Percentiles rank a stretch among this genome's conserved stretches.
Conservation (phyloP, 805 yeast genomes). For the Cyberlindnera samutprakarnensis region DNA sequence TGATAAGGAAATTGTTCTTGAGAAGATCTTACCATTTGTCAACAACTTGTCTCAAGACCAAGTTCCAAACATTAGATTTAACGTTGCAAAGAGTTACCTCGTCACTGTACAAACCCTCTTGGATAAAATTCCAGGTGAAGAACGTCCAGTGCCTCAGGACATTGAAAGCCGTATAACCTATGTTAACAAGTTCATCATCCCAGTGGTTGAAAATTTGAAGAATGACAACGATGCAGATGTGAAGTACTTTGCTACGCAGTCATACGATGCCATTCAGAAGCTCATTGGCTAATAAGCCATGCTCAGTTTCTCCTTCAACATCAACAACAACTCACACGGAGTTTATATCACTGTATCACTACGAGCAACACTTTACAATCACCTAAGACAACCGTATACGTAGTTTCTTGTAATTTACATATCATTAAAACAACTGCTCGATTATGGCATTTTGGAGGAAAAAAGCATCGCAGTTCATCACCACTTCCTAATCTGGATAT, state of each 20-base stretch:
- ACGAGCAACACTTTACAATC: too few species aligned
- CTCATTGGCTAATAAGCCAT: too few species aligned
- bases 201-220: conserved; percentile 56
- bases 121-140: conserved; percentile 16
- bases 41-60: conserved; percentile 64
- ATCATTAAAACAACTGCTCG: too few species aligned
- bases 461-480: too few species aligned
- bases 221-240: conserved; percentile 85
- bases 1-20: conserved; percentile 43
- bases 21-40: conserved; percentile 73
- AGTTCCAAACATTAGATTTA: conserved; percentile 94
- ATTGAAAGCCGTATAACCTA: conserved; percentile 21
- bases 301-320: too few species aligned
- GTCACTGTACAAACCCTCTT: conserved; percentile 48
- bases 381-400: too few species aligned
- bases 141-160: conserved; percentile 11
- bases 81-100: conserved; percentile 80
- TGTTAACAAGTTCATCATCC: conserved; percentile 46
- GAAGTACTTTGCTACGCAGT: conserved; percentile 70
- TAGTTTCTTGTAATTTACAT: too few species aligned
- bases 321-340: too few species aligned
- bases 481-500: too few species aligned
- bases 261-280: conserved; percentile 31
- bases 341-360: too few species aligned
- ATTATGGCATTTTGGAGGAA: too few species aligned